Evolutionary conservation across 2,329 filamentous ascomycete genomes (phyloP), one percentile per base, ranked within the genome.

Genomic region (Hyphodiscus sp.): DNA sequence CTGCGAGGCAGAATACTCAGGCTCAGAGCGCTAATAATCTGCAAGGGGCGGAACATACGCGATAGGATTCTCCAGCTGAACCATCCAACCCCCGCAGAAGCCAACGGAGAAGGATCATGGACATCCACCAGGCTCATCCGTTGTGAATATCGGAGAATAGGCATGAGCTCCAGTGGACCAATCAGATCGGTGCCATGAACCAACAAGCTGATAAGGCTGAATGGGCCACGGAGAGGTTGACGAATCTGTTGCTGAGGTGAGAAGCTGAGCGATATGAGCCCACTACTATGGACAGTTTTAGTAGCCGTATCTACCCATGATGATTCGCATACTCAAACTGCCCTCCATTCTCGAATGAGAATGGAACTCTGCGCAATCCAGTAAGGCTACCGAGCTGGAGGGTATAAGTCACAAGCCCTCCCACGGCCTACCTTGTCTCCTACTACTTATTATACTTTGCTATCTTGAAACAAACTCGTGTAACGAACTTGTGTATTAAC

Each of bases 211-310:
- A 10, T 10, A n/a, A 38, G 33, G 33, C 33, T 38, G 33, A 38
- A 10, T 4, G 33, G 16, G 33, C 33, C 33, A 38, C 7, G 29
- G 13, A 13, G 29, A 33, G 13, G n/a, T n/a, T 13, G 29, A 33
- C 42, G 42, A 49, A 46, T 46, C 43, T 41, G 47, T 38, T 43
- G 52, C 48, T 54, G 48, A 54, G 48, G 48, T 54, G 47, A 54
- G 52, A 54, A 53, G 51, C 51, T 53, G 51, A 53, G 29, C 23
- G 33, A 38, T 38, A 13, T n/a, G 5, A 38, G 7, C 29, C 33
- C 33, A 38, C 33, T 10, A 38, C 13, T 10, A 5, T n/a, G 33
- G 33, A 38, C 11, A 38, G 5, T 15, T 38, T 38, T 13, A 38
- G 11, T 10, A 38, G 33, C 33, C 33, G 5, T 10, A 38, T 38